These are phyloP conservation scores for Dioscorea cayenensis DNA, from an alignment of 116 monocot species.

Conservation along the genomic window DNA sequence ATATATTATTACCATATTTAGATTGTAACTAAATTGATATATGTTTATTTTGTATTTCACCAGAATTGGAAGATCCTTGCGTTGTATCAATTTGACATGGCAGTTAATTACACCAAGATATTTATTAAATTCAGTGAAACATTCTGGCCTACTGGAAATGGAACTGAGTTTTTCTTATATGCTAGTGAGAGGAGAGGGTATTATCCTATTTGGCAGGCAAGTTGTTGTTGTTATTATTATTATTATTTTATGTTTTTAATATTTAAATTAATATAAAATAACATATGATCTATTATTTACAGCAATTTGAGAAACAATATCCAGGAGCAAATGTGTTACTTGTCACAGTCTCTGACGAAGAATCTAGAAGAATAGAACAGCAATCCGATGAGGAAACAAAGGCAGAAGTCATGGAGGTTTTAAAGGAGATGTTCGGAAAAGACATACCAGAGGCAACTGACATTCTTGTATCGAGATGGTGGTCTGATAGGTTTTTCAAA, in stretches of 20 bases:
- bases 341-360: slow-evolving; percentile 73
- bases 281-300: neutral
- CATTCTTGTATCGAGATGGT: slow-evolving; percentile 77
- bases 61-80: slow-evolving; percentile 54
- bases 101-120: slow-evolving; percentile 66
- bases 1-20: no score
- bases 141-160: slow-evolving; percentile 68
- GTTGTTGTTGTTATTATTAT: no score
- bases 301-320: slow-evolving; percentile 62
- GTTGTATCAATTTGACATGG: slow-evolving; percentile 66
- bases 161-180: slow-evolving; percentile 51
- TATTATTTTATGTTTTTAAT: no score
- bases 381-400: slow-evolving; percentile 50
- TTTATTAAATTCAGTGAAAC: slow-evolving; percentile 56
- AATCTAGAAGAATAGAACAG: slow-evolving; percentile 79
- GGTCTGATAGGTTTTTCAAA: slow-evolving; percentile 62
- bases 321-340: slow-evolving; percentile 50
- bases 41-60: neutral
- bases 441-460: slow-evolving; percentile 59
- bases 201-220: slow-evolving; percentile 74
- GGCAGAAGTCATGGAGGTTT: slow-evolving; percentile 58
- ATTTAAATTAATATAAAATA: neutral
- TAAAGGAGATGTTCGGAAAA: slow-evolving; percentile 64
- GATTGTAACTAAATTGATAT: no score
- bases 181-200: slow-evolving; percentile 65